Conservation (phyloP, 108 stramenopile species). For the Cyclotella distinguenda region DNA sequence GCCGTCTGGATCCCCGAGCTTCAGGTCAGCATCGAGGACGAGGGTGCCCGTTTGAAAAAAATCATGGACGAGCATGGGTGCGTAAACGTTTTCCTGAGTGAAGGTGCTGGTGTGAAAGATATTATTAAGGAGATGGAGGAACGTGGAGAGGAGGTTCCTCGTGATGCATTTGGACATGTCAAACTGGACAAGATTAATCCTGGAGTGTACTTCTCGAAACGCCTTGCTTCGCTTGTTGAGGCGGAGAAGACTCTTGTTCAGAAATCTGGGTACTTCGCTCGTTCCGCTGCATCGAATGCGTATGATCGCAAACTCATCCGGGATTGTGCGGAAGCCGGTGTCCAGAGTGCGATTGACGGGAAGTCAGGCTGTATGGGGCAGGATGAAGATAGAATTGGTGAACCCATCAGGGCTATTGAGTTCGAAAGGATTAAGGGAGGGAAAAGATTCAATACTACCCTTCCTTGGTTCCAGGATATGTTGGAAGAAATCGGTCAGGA, state of each 20-base stretch:
- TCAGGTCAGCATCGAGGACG: slow-evolving; percentile 64
- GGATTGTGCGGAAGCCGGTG: slow-evolving; percentile 81
- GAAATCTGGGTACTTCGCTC: slow-evolving; percentile 91
- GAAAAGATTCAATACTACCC: slow-evolving; percentile 72
- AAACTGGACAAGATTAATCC: slow-evolving; percentile 86
- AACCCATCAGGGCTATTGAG: slow-evolving; percentile 85
- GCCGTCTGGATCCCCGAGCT: slow-evolving; percentile 92
- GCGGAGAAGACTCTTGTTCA: slow-evolving; percentile 93
- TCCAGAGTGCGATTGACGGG: slow-evolving; percentile 75
- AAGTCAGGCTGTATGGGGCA: slow-evolving; percentile 88
- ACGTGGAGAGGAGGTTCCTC: slow-evolving; percentile 56
- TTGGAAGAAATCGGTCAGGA: slow-evolving; percentile 83
- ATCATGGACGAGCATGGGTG: slow-evolving; percentile 85
- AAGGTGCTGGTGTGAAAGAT: slow-evolving; percentile 85
- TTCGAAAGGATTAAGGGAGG: slow-evolving; percentile 91
- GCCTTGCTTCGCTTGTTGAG: slow-evolving; percentile 63
- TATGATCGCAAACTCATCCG: slow-evolving; percentile 84
- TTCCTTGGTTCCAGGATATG: slow-evolving; percentile 84
- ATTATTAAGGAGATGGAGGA: slow-evolving; percentile 84
- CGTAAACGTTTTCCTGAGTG: slow-evolving; percentile 91
- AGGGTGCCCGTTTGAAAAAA: slow-evolving; percentile 77
- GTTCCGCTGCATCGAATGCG: slow-evolving; percentile 81
- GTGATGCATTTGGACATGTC: slow-evolving; percentile 93
- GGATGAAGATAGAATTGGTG: slow-evolving; percentile 85
- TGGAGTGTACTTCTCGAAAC: slow-evolving; percentile 82